These are phyloP conservation scores for Debaryomycetaceae sp. DNA, from an alignment of 1,139 yeast species.

Conservation along the genomic window DNA sequence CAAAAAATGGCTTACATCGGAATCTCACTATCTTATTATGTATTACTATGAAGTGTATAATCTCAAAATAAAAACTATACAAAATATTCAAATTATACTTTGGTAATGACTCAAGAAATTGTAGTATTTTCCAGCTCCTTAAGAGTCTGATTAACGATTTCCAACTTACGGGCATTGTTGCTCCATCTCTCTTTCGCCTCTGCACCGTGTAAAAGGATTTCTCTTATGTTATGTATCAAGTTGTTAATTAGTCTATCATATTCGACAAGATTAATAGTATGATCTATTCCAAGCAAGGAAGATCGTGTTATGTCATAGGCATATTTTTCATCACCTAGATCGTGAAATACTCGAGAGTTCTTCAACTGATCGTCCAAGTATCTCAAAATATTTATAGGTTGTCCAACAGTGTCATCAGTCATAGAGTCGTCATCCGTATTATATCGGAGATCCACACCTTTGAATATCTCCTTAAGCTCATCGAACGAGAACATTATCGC, in stretches of 20 bases:
- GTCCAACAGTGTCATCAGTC: constrained; percentile 2
- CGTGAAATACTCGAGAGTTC: constrained; percentile 19
- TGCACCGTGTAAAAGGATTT: constrained; percentile 27
- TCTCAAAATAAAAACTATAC: background rate
- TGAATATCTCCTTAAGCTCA: constrained; percentile 19
- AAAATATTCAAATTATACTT: too few species aligned
- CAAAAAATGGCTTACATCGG: background rate
- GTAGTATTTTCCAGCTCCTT: constrained; percentile 8
- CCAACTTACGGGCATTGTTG: constrained; percentile 30
- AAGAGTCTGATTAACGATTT: constrained; percentile 20
- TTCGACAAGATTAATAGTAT: constrained; percentile 21
- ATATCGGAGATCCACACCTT: constrained; percentile 15
- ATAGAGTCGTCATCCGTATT: constrained; percentile 8
- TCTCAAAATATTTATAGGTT: constrained; percentile 9
- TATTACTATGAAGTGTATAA: background rate
- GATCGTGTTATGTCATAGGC: constrained; percentile 18
- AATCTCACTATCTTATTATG: background rate
- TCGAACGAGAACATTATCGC: constrained; percentile 18
- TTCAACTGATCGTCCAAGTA: constrained; percentile 25
- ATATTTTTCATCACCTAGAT: constrained; percentile 21
- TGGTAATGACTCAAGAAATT: background rate
- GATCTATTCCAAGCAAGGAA: constrained; percentile 11
- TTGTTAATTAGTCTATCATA: constrained; percentile 30
- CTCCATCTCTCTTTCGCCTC: constrained; percentile 35
- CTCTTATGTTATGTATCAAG: constrained; percentile 23